Evolutionary conservation across 2,329 filamentous ascomycete species (phyloP).

Genomic region (Penicillium rolfsii): DNA sequence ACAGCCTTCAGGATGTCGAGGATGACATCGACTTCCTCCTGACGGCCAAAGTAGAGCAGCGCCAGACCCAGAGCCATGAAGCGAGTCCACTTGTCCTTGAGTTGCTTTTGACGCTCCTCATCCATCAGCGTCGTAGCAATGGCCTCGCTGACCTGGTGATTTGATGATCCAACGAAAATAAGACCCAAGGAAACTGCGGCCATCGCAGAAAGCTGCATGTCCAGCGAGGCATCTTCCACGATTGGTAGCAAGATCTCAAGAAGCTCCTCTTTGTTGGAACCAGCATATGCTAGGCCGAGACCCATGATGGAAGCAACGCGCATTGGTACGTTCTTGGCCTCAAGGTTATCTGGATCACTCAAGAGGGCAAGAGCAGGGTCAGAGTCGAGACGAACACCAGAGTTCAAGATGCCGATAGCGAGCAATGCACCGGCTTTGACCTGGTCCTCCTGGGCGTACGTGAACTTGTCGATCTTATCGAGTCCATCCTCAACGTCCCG

Average conservation of each 20-base stretch:
- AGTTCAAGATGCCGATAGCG: conserved; percentile 94
- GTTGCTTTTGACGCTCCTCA: conserved; percentile 83
- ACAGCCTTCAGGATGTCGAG: conserved; percentile 95
- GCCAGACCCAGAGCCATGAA: conserved; percentile 95
- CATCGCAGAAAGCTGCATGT: conserved; percentile 97
- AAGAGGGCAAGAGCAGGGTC: conserved; percentile 89
- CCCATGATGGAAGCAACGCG: conserved; percentile 92
- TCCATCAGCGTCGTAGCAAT: conserved; percentile 93
- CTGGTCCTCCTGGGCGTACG: conserved; percentile 77
- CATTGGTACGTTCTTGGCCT: conserved; percentile 75
- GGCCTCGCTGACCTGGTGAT: conserved; percentile 86
- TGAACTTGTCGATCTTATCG: conserved; percentile 93
- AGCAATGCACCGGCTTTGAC: conserved; percentile 91
- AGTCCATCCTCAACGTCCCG: conserved; percentile 94
- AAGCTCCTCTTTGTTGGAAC: conserved; percentile 89
- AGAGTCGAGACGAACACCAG: conserved; percentile 83
- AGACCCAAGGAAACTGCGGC: conserved; percentile 88
- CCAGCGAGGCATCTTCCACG: conserved; percentile 77
- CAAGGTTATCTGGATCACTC: conserved; percentile 76
- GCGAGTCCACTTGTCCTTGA: conserved; percentile 97
- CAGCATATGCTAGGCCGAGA: conserved; percentile 89
- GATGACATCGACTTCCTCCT: conserved; percentile 98
- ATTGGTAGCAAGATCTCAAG: conserved; percentile 83
- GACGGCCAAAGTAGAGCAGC: conserved; percentile 90
- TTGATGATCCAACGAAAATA: conserved; percentile 88